These are phyloP conservation scores for Teratosphaeria destructans DNA, from an alignment of 2,329 filamentous ascomycete genomes.

Conservation along the genomic window DNA sequence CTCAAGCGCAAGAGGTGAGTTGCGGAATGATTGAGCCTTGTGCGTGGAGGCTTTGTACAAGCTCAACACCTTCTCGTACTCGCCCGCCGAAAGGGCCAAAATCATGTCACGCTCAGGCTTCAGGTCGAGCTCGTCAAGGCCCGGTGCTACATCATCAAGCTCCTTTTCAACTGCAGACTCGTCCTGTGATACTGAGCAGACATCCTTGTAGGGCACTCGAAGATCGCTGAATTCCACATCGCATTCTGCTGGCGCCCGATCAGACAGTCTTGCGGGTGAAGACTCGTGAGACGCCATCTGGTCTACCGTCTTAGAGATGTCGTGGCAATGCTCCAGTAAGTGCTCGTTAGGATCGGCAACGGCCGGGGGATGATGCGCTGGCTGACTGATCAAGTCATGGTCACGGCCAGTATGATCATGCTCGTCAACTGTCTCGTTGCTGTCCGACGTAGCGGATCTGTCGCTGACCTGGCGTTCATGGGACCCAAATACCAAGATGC, in stretches of 20 bases:
- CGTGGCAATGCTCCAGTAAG: neutral
- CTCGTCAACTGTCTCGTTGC: neutral
- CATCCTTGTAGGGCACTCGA: neutral
- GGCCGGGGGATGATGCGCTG: neutral
- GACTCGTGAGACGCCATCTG: neutral
- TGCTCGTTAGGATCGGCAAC: neutral
- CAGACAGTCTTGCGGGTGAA: too few relatives aligned
- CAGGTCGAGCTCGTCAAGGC: neutral
- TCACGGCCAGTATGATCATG: neutral
- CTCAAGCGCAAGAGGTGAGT: constrained; percentile 17
- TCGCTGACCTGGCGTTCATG: neutral
- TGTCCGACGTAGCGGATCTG: neutral
- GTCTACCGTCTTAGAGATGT: neutral
- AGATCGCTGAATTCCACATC: neutral
- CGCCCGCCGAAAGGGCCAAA: constrained; percentile 11
- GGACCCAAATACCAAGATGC: neutral
- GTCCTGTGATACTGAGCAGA: neutral
- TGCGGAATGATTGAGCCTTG: constrained; percentile 13
- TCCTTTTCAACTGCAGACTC: neutral
- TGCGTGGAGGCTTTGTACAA: constrained; percentile 14
- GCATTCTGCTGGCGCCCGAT: neutral
- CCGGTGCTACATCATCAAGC: neutral
- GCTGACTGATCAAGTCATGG: neutral
- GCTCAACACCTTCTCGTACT: constrained; percentile 13
- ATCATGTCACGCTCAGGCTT: constrained; percentile 15